Evolutionary conservation across 352 stramenopile species (phyloP).

Genomic region (Pythium folliculosum): DNA sequence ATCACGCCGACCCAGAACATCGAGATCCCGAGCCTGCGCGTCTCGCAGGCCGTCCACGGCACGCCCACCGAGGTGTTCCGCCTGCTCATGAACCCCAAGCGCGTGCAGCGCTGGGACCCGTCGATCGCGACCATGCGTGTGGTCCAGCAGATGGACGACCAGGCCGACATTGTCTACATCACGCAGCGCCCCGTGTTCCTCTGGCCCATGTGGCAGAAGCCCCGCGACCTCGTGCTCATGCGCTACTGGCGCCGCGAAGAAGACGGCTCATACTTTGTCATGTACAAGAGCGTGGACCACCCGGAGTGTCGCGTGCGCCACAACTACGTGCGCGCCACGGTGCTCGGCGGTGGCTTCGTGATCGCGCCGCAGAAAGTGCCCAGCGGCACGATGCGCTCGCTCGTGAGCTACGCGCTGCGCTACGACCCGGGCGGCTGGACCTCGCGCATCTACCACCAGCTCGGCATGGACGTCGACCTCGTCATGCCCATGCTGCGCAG

Average conservation of each 20-base stretch:
- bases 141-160: conserved; percentile 84
- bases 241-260: conserved; percentile 89
- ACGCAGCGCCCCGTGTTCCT: conserved; percentile 83
- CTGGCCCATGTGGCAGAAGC: conserved; percentile 87
- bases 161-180: conserved; percentile 89
- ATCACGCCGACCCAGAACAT: conserved; percentile 68
- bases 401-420: conserved; percentile 81
- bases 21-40: conserved; percentile 84
- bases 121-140: conserved; percentile 80
- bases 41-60: conserved; percentile 84
- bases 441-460: conserved; percentile 82
- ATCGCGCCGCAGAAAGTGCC: conserved; percentile 84
- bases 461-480: conserved; percentile 89
- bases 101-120: conserved; percentile 83
- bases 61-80: conserved; percentile 83
- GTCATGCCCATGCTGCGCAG: conserved; percentile 85
- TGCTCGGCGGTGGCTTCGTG: conserved; percentile 82
- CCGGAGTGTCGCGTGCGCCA: conserved; percentile 84
- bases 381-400: conserved; percentile 72
- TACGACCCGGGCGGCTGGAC: conserved; percentile 80
- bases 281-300: conserved; percentile 89
- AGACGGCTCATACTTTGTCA: conserved; percentile 90
- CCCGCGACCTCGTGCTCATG: conserved; percentile 84
- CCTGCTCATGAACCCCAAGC: conserved; percentile 84
- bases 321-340: conserved; percentile 82